A percentile compares a stretch with the other conserved stretches of the same genome.
These are phyloP conservation scores for Tetrahymena thermophila DNA, from an alignment of 73 alveolate genomes.

Conservation along the genomic window DNA sequence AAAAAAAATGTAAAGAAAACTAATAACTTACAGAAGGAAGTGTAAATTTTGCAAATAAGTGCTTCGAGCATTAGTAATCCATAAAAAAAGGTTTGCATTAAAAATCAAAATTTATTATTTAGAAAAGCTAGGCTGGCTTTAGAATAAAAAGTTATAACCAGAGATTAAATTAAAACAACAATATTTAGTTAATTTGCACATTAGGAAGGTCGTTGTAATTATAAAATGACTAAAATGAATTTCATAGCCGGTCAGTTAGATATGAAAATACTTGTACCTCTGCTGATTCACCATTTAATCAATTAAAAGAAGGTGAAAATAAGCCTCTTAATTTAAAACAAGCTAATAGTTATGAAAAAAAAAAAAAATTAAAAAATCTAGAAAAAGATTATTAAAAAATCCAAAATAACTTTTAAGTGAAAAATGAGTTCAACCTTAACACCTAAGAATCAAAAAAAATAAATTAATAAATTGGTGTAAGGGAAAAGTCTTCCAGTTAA, in stretches of 20 bases:
- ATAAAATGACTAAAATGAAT: neutral
- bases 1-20: neutral
- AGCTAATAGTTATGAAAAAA: neutral
- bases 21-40: neutral
- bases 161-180: neutral
- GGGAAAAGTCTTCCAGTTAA: neutral
- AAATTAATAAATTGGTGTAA: neutral
- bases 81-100: too few relatives aligned
- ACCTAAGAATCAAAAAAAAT: neutral
- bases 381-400: neutral
- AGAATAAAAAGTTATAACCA: neutral
- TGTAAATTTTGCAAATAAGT: neutral
- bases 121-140: neutral
- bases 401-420: neutral
- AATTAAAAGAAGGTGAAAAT: neutral
- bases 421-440: neutral
- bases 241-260: neutral
- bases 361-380: neutral
- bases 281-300: neutral
- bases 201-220: neutral
- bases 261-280: neutral
- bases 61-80: neutral
- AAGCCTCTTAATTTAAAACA: neutral
- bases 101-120: neutral
- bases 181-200: neutral